Evolutionary conservation across 2,329 filamentous ascomycete species (phyloP).

Genomic region (Penicillium sp.): DNA sequence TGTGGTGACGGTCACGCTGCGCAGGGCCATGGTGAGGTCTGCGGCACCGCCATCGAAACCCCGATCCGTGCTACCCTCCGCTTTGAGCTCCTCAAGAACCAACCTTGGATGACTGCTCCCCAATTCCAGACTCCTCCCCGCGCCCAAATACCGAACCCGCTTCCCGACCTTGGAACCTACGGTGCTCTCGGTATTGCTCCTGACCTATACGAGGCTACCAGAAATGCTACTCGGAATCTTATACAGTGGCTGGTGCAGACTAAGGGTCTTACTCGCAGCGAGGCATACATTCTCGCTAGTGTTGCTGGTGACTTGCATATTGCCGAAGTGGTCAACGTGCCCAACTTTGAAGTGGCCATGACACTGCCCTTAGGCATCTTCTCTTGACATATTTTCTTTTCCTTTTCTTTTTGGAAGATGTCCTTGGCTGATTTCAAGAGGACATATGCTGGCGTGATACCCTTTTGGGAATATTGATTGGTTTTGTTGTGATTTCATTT

Average conservation of each 20-base stretch:
- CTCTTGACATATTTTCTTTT: conserved; percentile 45
- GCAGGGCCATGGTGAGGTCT: conserved; percentile 57
- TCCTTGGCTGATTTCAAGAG: not conserved
- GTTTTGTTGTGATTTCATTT: conserved; percentile 7
- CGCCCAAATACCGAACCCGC: conserved; percentile 22
- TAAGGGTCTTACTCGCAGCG: conserved; percentile 48
- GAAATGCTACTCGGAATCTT: conserved; percentile 50
- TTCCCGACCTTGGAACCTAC: conserved; percentile 45
- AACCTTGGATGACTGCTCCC: conserved; percentile 49
- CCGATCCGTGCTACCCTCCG: conserved; percentile 51
- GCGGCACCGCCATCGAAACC: conserved; percentile 58
- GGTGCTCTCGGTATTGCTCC: conserved; percentile 50
- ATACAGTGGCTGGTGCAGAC: conserved; percentile 52
- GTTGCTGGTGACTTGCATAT: conserved; percentile 54
- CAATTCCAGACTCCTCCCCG: conserved; percentile 47
- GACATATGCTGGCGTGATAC: conserved; percentile 19
- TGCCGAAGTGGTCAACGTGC: conserved; percentile 56
- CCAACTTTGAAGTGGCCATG: conserved; percentile 54
- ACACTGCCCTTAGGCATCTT: conserved; percentile 53
- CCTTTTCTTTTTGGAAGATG: not conserved
- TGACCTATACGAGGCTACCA: conserved; percentile 51
- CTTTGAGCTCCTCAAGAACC: conserved; percentile 51
- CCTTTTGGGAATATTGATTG: conserved; percentile 8
- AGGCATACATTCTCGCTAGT: conserved; percentile 56
- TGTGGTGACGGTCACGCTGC: conserved; percentile 57